phyloP scores from a whole-genome alignment of 495 filamentous ascomycete species.

The Penicillium robsamsonii region DNA sequence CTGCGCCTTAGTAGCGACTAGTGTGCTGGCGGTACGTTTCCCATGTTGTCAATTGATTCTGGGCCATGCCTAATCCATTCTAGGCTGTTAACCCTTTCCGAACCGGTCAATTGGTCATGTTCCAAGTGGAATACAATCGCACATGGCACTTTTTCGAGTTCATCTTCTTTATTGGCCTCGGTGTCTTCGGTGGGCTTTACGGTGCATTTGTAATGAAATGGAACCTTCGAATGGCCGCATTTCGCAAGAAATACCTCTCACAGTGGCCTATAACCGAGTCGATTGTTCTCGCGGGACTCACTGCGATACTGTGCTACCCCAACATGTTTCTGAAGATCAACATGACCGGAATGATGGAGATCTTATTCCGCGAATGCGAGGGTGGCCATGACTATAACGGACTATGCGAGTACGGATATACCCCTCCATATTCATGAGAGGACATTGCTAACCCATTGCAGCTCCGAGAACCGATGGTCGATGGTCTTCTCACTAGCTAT shows the following conservation, averaged over 20 bases:
- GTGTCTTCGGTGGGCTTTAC: slow-evolving; percentile 91
- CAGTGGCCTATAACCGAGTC: slow-evolving; percentile 87
- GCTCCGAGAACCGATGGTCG: slow-evolving; percentile 63
- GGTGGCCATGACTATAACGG: slow-evolving; percentile 88
- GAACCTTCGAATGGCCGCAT: slow-evolving; percentile 88
- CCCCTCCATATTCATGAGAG: neutral
- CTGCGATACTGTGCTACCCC: slow-evolving; percentile 89
- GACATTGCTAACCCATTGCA: slow-evolving; percentile 28
- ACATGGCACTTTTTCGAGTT: slow-evolving; percentile 98
- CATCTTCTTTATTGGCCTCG: slow-evolving; percentile 86
- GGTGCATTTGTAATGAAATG: slow-evolving; percentile 98
- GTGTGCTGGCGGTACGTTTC: slow-evolving; percentile 69
- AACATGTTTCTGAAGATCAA: slow-evolving; percentile 96
- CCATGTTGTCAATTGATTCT: neutral
- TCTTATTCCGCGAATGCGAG: slow-evolving; percentile 92
- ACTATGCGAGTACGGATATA: slow-evolving; percentile 69
- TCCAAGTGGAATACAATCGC: slow-evolving; percentile 93
- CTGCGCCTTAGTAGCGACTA: slow-evolving; percentile 93
- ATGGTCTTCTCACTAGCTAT: slow-evolving; percentile 78
- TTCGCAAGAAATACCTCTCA: slow-evolving; percentile 89
- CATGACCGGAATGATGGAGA: slow-evolving; percentile 99
- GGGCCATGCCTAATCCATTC: slow-evolving; percentile 13
- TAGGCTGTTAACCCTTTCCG: slow-evolving; percentile 93
- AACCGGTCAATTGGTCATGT: slow-evolving; percentile 99
- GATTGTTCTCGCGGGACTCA: slow-evolving; percentile 75